Base-by-base conservation (phyloP, 2,329 filamentous ascomycete species). In the Calonectria ilicicola region DNA sequence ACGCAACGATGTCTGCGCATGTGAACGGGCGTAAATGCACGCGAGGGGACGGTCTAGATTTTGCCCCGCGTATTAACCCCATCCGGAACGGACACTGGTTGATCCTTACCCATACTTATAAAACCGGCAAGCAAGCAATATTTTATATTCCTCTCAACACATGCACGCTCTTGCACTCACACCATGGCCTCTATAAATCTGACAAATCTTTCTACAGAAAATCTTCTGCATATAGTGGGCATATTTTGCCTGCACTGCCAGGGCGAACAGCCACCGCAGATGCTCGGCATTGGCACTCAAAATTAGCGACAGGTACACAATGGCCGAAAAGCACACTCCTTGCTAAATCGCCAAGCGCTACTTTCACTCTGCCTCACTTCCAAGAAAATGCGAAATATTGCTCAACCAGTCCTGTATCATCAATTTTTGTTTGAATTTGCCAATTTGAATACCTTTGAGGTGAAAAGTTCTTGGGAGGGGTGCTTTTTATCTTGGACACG, bases 371-470 rank as follows among this genome's bases (percentile, higher is more conserved):
- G 53, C 1, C 8, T 69, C 5, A n/a, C 49, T 1, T 75, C 68
- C 0, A 70, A 5, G 49, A 3, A 38, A 1, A 26, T 69, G 27
- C 38, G 26, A 15, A 23, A 44, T 15, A n/a, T 74, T 44, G 62
- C 65, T 1, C 62, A 74, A 5, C 58, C 60, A 3, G 19, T 67
- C 1, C 8, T 72, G 6, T 40, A 73, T 29, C 66, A 69, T 9
- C 66, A 75, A 19, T 74, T 75, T 17, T 64, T 60, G 21, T 19
- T 74, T 14, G 72, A 66, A 3, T 65, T 66, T 15, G 69, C 44
- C 15, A 27, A 67, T 17, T 74, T 66, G 14, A 62, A 64, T 29
- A 2, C 8, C 3, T 68, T 69, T 0, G 12, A 32, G 46, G 4
- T 15, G 1, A 10, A 63, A 70, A 64, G 65, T 56, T 32, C 3